Conservation (phyloP, 2,329 filamentous ascomycete species). For the Zasmidium angulare region DNA sequence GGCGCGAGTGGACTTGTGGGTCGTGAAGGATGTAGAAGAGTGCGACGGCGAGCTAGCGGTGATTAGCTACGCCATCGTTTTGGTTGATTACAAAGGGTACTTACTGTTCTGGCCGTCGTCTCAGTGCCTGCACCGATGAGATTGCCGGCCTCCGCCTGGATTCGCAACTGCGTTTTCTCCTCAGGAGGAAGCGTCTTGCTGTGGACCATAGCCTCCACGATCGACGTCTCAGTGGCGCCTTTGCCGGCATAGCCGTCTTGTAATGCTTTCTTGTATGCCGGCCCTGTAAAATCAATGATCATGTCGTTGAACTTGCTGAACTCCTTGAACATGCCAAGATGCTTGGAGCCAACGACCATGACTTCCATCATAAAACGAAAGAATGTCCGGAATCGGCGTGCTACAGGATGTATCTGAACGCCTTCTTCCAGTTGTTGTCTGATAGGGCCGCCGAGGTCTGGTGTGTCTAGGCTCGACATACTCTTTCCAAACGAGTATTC, state of each 20-base stretch:
- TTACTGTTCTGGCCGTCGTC: slow-evolving; percentile 41
- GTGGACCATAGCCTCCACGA: slow-evolving; percentile 5
- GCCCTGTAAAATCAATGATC: not conserved
- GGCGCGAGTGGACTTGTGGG: slow-evolving; percentile 32
- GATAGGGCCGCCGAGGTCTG: not conserved
- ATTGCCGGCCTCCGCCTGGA: slow-evolving; percentile 43
- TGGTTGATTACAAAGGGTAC: not conserved
- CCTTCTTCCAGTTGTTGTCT: slow-evolving; percentile 2
- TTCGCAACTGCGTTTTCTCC: slow-evolving; percentile 35
- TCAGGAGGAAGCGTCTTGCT: slow-evolving; percentile 23
- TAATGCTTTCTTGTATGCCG: slow-evolving; percentile 1
- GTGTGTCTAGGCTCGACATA: not conserved
- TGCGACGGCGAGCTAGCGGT: slow-evolving; percentile 37
- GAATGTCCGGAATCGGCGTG: not conserved
- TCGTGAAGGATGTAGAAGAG: slow-evolving; percentile 42
- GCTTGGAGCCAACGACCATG: not conserved
- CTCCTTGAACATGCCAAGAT: not conserved
- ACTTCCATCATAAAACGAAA: not conserved
- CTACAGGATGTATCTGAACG: slow-evolving; percentile 6
- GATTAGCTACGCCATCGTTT: not conserved
- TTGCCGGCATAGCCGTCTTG: not conserved
- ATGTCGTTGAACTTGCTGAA: slow-evolving; percentile 3
- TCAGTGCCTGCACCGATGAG: slow-evolving; percentile 50
- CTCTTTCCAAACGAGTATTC: slow-evolving; percentile 8
- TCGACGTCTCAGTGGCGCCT: slow-evolving; percentile 1